phyloP scores from a whole-genome alignment of 495 filamentous ascomycete genomes.

The Cladorrhinum samala region DNA sequence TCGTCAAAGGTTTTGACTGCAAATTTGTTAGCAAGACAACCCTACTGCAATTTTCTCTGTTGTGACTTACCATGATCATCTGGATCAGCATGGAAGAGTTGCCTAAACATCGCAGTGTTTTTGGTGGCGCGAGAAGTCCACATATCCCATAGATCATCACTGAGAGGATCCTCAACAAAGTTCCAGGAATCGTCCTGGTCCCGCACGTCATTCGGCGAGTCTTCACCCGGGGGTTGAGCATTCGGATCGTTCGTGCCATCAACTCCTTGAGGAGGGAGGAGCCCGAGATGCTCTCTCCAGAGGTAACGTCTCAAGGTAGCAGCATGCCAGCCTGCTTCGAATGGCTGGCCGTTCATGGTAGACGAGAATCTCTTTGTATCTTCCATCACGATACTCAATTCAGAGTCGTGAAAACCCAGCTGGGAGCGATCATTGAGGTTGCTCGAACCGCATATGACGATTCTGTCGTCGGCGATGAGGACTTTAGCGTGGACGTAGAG shows the following conservation, averaged over 20 bases:
- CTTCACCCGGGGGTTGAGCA: slow-evolving; percentile 68
- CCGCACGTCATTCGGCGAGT: slow-evolving; percentile 59
- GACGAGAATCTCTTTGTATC: slow-evolving; percentile 68
- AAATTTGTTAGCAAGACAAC: slow-evolving; percentile 10
- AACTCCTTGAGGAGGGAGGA: slow-evolving; percentile 66
- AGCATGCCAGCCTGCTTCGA: slow-evolving; percentile 67
- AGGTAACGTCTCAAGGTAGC: slow-evolving; percentile 76
- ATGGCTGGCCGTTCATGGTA: slow-evolving; percentile 72
- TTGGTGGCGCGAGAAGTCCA: slow-evolving; percentile 72
- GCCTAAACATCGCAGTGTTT: slow-evolving; percentile 79
- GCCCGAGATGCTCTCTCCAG: slow-evolving; percentile 89
- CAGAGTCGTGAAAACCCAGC: slow-evolving; percentile 82
- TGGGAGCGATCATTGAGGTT: slow-evolving; percentile 96
- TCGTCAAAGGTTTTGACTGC: slow-evolving; percentile 79
- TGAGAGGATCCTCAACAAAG: slow-evolving; percentile 75
- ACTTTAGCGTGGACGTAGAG: slow-evolving; percentile 90
- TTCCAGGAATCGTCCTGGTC: slow-evolving; percentile 61
- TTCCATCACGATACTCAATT: slow-evolving; percentile 88
- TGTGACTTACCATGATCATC: slow-evolving; percentile 63
- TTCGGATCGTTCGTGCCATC: slow-evolving; percentile 70
- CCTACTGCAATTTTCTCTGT: not conserved
- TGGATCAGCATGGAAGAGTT: slow-evolving; percentile 89
- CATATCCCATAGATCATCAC: slow-evolving; percentile 73
- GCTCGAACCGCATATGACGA: slow-evolving; percentile 76
- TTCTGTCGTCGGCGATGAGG: slow-evolving; percentile 75